Evolutionary conservation across 2,329 filamentous ascomycete species (phyloP).

Genomic region (Aspergillus hortae): DNA sequence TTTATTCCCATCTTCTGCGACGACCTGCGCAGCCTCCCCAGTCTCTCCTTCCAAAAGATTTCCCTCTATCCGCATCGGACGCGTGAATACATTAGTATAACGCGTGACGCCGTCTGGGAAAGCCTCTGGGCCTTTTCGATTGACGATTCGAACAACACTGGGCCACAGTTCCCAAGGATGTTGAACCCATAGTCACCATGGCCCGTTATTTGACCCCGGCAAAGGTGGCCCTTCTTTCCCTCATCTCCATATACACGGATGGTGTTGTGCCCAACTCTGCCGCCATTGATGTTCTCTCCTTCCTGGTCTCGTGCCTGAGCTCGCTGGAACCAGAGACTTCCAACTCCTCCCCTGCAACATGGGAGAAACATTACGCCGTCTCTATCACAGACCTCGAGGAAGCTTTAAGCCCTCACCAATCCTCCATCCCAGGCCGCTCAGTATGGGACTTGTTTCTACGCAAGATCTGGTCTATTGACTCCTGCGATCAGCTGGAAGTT

Average conservation of each 20-base stretch:
- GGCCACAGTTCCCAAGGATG: not conserved
- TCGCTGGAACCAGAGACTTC: constrained; percentile 32
- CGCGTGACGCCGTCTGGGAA: not conserved
- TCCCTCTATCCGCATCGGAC: too few relatives aligned
- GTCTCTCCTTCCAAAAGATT: too few relatives aligned
- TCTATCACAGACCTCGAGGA: constrained; percentile 48
- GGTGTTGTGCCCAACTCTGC: constrained; percentile 65
- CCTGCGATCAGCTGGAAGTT: constrained; percentile 71
- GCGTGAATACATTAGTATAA: not conserved
- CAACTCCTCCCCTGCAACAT: constrained; percentile 17
- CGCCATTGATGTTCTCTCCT: constrained; percentile 73
- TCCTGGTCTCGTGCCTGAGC: constrained; percentile 69
- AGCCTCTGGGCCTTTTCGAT: not conserved
- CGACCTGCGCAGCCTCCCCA: too few relatives aligned
- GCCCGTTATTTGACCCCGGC: constrained; percentile 82
- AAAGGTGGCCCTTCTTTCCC: constrained; percentile 75
- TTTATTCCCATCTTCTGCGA: not conserved
- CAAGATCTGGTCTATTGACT: constrained; percentile 79
- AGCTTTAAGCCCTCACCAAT: constrained; percentile 43
- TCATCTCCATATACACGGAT: constrained; percentile 78
- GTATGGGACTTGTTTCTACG: constrained; percentile 84
- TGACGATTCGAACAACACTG: not conserved
- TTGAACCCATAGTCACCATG: constrained; percentile 48
- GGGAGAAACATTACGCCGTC: constrained; percentile 30
- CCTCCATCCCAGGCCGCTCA: constrained; percentile 66